Evolutionary conservation across 768 basidiomycete genomes (phyloP).

Genomic region (Lactarius hatsudake): DNA sequence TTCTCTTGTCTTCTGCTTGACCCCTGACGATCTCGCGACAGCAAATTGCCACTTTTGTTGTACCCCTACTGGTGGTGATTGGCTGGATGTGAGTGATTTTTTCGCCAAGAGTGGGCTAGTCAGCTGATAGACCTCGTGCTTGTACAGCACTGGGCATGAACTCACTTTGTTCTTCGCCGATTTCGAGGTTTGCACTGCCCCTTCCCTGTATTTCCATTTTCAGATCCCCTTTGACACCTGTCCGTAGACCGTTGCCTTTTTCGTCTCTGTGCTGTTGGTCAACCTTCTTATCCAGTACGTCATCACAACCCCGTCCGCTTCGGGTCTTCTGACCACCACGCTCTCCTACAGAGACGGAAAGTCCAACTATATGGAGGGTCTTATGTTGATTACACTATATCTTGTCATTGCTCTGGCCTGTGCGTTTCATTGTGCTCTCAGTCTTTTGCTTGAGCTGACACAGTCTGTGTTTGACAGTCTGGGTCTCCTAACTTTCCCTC

Average conservation of each 20-base stretch:
- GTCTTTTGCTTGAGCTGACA: slow-evolving; percentile 2
- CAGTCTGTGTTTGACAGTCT: slow-evolving; percentile 34
- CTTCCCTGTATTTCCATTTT: slow-evolving; percentile 1
- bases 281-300: slow-evolving; percentile 75
- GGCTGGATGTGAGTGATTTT: slow-evolving; percentile 71
- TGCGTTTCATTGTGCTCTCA: slow-evolving; percentile 37
- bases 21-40: slow-evolving; percentile 29
- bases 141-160: slow-evolving; percentile 57
- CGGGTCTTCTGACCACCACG: slow-evolving; percentile 9
- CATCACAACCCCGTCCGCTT: slow-evolving; percentile 5
- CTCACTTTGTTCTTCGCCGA: slow-evolving; percentile 81
- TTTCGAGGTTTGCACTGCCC: slow-evolving; percentile 59
- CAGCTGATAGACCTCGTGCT: slow-evolving; percentile 17
- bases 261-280: slow-evolving; percentile 85
- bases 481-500: slow-evolving; percentile 40
- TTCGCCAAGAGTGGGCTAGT: slow-evolving; percentile 20
- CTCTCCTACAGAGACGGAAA: slow-evolving; percentile 60
- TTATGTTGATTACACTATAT: slow-evolving; percentile 74
- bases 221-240: slow-evolving; percentile 9
- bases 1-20: not conserved
- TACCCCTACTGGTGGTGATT: slow-evolving; percentile 83
- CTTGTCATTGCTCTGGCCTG: slow-evolving; percentile 79
- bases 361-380: slow-evolving; percentile 90
- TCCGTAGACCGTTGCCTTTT: slow-evolving; percentile 70
- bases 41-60: slow-evolving; percentile 86